Percentiles rank a stretch among this genome's conserved stretches.
These are phyloP conservation scores for Alnus glutinosa DNA, from an alignment of 306 rosid species.

Conservation along the genomic window DNA sequence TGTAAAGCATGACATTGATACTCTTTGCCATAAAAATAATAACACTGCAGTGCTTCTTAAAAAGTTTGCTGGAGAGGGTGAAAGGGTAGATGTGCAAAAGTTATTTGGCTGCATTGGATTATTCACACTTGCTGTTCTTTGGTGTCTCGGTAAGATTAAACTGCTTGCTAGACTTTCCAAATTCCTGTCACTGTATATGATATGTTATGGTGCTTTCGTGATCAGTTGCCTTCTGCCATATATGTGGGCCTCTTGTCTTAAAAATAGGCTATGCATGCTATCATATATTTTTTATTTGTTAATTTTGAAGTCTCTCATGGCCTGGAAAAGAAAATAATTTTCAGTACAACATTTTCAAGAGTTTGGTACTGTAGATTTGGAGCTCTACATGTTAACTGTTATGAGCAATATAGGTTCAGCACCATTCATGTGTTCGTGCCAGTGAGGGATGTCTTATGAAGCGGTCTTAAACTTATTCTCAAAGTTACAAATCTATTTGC, in stretches of 20 bases:
- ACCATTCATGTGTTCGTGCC: no score
- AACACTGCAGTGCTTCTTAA: slow-evolving; percentile 31
- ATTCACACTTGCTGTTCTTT: slow-evolving; percentile 32
- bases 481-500: no score
- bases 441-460: no score
- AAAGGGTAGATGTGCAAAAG: slow-evolving; percentile 36
- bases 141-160: slow-evolving; percentile 32
- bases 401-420: no score
- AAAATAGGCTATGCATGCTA: neutral
- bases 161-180: neutral
- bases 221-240: no score
- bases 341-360: no score
- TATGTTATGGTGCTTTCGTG: no score
- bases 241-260: no score
- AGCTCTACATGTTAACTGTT: no score
- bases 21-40: neutral
- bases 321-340: no score
- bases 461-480: no score
- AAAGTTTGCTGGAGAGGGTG: slow-evolving; percentile 37
- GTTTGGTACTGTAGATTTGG: no score
- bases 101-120: slow-evolving; percentile 34
- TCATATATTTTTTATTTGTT: neutral
- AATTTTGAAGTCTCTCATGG: neutral
- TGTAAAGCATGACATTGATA: neutral
- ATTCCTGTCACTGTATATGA: neutral